Conservation (phyloP, 2,329 filamentous ascomycete genomes). For the Fusarium neocosmosporiellum region DNA sequence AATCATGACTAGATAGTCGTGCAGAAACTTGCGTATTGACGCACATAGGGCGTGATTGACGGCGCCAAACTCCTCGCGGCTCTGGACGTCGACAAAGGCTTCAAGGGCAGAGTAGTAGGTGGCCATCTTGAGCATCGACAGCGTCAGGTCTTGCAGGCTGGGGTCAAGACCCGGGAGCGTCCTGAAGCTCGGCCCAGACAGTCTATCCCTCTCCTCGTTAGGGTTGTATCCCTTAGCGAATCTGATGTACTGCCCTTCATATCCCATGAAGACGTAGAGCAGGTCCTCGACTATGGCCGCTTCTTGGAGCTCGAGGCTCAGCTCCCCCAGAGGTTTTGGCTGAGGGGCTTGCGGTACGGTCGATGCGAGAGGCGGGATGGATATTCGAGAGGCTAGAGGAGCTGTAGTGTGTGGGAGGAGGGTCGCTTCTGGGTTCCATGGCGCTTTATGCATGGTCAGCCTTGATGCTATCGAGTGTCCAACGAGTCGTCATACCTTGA, state of each 20-base stretch:
- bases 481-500: slow-evolving; percentile 55
- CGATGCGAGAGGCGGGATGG: slow-evolving; percentile 77
- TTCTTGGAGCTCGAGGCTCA: slow-evolving; percentile 87
- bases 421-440: slow-evolving; percentile 84
- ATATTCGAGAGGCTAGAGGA: slow-evolving; percentile 76
- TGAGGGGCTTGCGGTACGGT: slow-evolving; percentile 79
- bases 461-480: background rate
- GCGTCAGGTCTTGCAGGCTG: slow-evolving; percentile 86
- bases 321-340: slow-evolving; percentile 74
- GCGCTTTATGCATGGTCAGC: slow-evolving; percentile 49
- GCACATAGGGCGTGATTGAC: slow-evolving; percentile 97
- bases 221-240: slow-evolving; percentile 87
- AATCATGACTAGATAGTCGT: slow-evolving; percentile 93
- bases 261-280: slow-evolving; percentile 96
- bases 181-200: slow-evolving; percentile 84
- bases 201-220: slow-evolving; percentile 83
- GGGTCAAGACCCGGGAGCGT: slow-evolving; percentile 88
- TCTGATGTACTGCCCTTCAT: slow-evolving; percentile 96
- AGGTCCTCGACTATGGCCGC: slow-evolving; percentile 89
- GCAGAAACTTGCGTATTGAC: slow-evolving; percentile 89
- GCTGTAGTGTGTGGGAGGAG: slow-evolving; percentile 75
- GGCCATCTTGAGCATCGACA: slow-evolving; percentile 92
- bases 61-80: slow-evolving; percentile 89
- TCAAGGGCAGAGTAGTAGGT: slow-evolving; percentile 93
- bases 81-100: slow-evolving; percentile 93